These are phyloP conservation scores for Deuterostichococcus epilithicus DNA, from an alignment of 139 green algal genomes.

Conservation along the genomic window DNA sequence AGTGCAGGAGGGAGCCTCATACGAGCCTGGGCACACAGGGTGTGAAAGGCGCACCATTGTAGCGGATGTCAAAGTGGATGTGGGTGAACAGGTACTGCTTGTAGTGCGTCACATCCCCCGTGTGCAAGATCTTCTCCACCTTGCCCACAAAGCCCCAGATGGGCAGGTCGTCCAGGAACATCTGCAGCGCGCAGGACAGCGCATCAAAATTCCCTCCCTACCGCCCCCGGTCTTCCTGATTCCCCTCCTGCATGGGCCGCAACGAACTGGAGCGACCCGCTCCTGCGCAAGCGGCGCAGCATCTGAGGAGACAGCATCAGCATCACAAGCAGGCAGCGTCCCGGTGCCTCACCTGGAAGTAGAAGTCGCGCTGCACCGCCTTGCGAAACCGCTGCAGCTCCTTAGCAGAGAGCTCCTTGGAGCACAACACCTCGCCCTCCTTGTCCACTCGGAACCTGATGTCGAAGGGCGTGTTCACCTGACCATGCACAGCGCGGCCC, in stretches of 20 bases:
- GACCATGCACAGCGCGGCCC: slow-evolving; percentile 26
- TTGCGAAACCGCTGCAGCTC: slow-evolving; percentile 79
- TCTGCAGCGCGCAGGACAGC: slow-evolving; percentile 69
- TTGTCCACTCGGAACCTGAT: slow-evolving; percentile 81
- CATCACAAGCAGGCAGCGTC: background rate
- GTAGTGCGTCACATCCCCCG: slow-evolving; percentile 32
- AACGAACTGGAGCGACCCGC: background rate
- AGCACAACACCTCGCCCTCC: slow-evolving; percentile 80
- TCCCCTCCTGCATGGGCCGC: background rate
- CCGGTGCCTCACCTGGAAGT: slow-evolving; percentile 83
- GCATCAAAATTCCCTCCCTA: slow-evolving; percentile 9
- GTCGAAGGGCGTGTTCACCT: slow-evolving; percentile 85
- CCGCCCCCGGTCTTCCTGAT: background rate
- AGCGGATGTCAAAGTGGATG: slow-evolving; percentile 91
- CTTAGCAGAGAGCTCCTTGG: slow-evolving; percentile 56
- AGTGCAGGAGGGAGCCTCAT: no score
- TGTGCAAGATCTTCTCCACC: slow-evolving; percentile 56
- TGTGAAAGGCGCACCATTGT: slow-evolving; percentile 67
- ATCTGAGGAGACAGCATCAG: background rate
- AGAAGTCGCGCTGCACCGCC: slow-evolving; percentile 86
- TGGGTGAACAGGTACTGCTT: slow-evolving; percentile 86
- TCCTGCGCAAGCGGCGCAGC: background rate
- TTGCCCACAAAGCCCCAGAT: slow-evolving; percentile 96
- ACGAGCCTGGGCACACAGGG: no score
- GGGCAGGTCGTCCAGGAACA: slow-evolving; percentile 92